Evolutionary conservation across 2,329 filamentous ascomycete species (phyloP), one percentile per base, ranked within the genome.

Genomic region (Talaromyces rugulosus): DNA sequence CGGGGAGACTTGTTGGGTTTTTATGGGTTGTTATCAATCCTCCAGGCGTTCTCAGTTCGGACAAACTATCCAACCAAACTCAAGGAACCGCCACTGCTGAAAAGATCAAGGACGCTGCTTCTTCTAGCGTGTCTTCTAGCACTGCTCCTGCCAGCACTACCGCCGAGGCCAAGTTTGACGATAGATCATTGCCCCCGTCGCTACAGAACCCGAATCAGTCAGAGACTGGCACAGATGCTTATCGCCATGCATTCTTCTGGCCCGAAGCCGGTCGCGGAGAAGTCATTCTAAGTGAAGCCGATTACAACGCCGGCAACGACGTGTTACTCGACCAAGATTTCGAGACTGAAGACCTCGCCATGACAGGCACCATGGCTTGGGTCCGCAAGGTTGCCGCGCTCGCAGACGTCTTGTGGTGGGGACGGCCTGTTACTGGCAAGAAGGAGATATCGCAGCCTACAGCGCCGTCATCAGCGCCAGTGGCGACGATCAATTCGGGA

Each of bases 1-100:
- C 92, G 36, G 96, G 95, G 0, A 84, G 93, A 18, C 83, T 96
- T 71, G 96, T 96, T 0, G 96, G 96, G 0, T 99, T 99, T 68
- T 83, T 98, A 30, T 99, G 96, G 94, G 79, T 97, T 30, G 88
- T 97, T 0, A 89, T 97, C 54, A 83, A 82, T 66, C 89, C 92
- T 36, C 82, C 86, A 0, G 74, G 78, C 5, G 63, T 76, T 36
- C 66, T 74, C 60, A 74, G 76, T 61, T 70, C 77, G 62, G 68
- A 70, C 40, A 69, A 72, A 12, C 72, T 74, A 68, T 47, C 50
- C 6, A 58, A 57, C 5, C 44, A 60, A 51, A 50, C 58, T 56
- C 18, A 64, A 44, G 31, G 34, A 30, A 40, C 33, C 4, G 54
- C 7, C 18, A 51, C 47, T 18, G 56, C 47, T 27, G 56, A 42